phyloP scores from a whole-genome alignment of 495 filamentous ascomycete species.

The Parathielavia appendiculata region DNA sequence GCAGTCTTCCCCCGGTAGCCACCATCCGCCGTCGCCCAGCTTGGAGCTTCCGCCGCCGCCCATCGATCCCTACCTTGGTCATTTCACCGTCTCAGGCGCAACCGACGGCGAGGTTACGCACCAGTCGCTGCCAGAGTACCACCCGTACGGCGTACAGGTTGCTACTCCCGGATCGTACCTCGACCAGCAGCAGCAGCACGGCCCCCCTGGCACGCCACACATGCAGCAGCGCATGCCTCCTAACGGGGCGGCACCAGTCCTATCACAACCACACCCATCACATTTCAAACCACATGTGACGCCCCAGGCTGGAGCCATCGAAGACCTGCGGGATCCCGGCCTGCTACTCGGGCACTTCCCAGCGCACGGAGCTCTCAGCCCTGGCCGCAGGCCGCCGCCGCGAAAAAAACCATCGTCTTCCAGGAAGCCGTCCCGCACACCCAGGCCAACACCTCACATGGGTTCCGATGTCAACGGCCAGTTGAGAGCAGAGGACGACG shows the following conservation, averaged over 20 bases:
- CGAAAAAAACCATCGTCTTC: slow-evolving; percentile 24
- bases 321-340: slow-evolving; percentile 26
- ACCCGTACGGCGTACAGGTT: slow-evolving; percentile 20
- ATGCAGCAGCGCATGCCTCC: slow-evolving; percentile 27
- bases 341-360: slow-evolving; percentile 24
- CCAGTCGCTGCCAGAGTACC: slow-evolving; percentile 25
- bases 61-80: slow-evolving; percentile 30
- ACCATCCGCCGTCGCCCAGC: slow-evolving; percentile 31
- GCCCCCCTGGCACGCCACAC: slow-evolving; percentile 3
- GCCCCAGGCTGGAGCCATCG: slow-evolving; percentile 25
- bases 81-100: slow-evolving; percentile 29
- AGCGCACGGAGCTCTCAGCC: slow-evolving; percentile 27
- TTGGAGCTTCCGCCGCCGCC: slow-evolving; percentile 28
- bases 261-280: slow-evolving; percentile 24
- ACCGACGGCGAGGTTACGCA: slow-evolving; percentile 26
- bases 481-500: slow-evolving; percentile 18
- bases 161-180: slow-evolving; percentile 11
- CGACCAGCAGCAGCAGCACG: background rate
- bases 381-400: slow-evolving; percentile 24
- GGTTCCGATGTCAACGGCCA: slow-evolving; percentile 17
- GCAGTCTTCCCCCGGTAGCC: slow-evolving; percentile 25
- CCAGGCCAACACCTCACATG: slow-evolving; percentile 21
- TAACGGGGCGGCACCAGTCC: slow-evolving; percentile 19
- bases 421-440: slow-evolving; percentile 22
- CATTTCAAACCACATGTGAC: slow-evolving; percentile 21